Evolutionary conservation across 177 flowering plant genomes (phyloP).

Genomic region (Vitis hybrid): DNA sequence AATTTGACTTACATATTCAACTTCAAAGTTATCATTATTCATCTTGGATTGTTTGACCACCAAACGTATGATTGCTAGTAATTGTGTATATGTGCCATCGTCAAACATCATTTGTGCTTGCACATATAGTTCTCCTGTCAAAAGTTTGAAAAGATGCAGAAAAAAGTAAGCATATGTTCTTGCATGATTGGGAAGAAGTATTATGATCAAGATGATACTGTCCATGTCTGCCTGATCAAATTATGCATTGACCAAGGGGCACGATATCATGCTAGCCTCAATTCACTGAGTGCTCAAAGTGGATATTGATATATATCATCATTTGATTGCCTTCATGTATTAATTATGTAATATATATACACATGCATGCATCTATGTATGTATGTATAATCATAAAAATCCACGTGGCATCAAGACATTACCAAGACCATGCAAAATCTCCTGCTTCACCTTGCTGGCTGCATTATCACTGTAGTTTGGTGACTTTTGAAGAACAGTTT

Average conservation of each 20-base stretch:
- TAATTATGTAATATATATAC: not conserved
- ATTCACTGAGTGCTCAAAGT: not conserved
- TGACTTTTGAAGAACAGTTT: slow-evolving; percentile 60
- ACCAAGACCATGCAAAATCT: slow-evolving; percentile 88
- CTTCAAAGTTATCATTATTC: slow-evolving; percentile 49
- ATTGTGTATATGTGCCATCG: slow-evolving; percentile 57
- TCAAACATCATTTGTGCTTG: slow-evolving; percentile 89
- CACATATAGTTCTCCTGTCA: slow-evolving; percentile 76
- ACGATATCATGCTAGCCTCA: no score
- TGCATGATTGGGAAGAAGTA: no score
- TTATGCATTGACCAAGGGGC: not conserved
- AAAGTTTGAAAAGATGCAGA: slow-evolving; percentile 9
- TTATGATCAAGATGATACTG: no score
- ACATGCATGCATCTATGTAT: not conserved
- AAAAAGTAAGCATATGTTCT: slow-evolving; percentile 7
- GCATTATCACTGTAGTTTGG: slow-evolving; percentile 40
- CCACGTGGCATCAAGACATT: slow-evolving; percentile 20
- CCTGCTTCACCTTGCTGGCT: slow-evolving; percentile 82
- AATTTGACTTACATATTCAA: slow-evolving; percentile 62
- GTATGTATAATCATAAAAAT: not conserved
- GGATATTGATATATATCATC: not conserved
- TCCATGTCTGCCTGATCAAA: not conserved
- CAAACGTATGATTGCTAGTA: slow-evolving; percentile 58
- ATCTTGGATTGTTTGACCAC: slow-evolving; percentile 47
- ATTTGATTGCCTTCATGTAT: not conserved